Evolutionary conservation across 345 rosid genomes (phyloP), one percentile per base, ranked within the genome.

Genomic region (Eutrema heterophyllum): DNA sequence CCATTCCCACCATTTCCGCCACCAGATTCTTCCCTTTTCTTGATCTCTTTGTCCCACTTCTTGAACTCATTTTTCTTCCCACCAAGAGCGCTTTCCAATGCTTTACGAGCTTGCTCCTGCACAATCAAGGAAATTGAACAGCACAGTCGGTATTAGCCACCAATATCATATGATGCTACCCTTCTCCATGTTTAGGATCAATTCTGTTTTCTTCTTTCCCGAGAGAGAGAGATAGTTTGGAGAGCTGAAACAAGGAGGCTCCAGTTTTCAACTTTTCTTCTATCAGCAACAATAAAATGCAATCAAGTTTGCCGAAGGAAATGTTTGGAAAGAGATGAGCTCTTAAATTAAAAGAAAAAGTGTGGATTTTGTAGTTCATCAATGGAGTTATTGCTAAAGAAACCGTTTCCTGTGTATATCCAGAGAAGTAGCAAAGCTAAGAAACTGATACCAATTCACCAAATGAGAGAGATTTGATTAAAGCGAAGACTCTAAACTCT

Each of bases 21-120:
- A 50, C 90, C 85, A 0, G 85, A 88, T 80, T 88, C 96, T 84
- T 88, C 96, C 76, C 94, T 84, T 81, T 82, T 91, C 84, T 88
- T 84, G 56, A 91, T 91, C 86, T 93, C 97, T 81, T 84, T 76
- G 80, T 86, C 79, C 93, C 98, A 93, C 81, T 84, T 87, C 71
- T 89, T 91, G 50, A 86, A 89, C 73, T 93, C 98, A 65, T 63
- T 79, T 69, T 88, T 91, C 90, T 91, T 91, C 55, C 91, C 98
- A 14, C 92, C 98, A 44, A 93, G 88, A 8, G 98, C 98, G 46
- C 81, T 84, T 73, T 93, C 98, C 78, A 93, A 79, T 35, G 98
- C 88, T 78, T 86, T 91, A 69, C 82, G 87, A 67, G 97, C 98
- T 87, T 85, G 91, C 14, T 93, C 97, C 97, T 93, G 79, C 72